These are phyloP conservation scores for Diplodia mutila DNA, from an alignment of 2,329 filamentous ascomycete species.

Conservation along the genomic window DNA sequence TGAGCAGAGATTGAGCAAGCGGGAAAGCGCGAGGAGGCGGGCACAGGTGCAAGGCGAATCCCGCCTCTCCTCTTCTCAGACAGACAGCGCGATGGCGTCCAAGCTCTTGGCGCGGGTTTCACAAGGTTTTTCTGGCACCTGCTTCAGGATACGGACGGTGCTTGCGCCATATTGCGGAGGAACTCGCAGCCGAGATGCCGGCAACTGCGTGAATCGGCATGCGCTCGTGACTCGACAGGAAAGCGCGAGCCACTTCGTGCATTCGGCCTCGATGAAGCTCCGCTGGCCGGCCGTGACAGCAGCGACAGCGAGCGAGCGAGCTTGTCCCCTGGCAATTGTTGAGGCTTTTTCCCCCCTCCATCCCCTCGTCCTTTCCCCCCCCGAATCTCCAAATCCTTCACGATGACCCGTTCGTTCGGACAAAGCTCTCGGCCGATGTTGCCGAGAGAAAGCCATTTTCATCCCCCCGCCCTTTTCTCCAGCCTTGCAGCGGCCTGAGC, in stretches of 20 bases:
- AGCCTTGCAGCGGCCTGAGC: conserved; percentile 14
- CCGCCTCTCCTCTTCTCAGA: not conserved
- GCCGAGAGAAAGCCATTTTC: conserved; percentile 13
- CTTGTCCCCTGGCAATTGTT: not conserved
- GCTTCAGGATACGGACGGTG: conserved; percentile 9
- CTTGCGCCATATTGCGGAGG: not conserved
- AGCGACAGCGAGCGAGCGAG: not conserved
- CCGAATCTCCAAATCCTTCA: not conserved
- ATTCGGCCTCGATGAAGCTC: not conserved
- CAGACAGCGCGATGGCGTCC: conserved; percentile 12
- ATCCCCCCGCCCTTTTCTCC: not conserved
- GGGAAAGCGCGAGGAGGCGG: not conserved
- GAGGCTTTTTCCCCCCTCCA: conserved; percentile 7
- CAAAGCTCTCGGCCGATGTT: conserved; percentile 19
- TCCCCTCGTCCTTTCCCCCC: not conserved
- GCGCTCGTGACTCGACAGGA: not conserved
- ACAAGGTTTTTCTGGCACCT: conserved; percentile 3
- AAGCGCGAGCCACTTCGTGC: not conserved
- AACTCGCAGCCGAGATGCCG: conserved; percentile 1
- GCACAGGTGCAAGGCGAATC: not conserved
- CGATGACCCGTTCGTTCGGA: not conserved
- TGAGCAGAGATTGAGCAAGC: not conserved
- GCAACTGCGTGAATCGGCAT: not conserved
- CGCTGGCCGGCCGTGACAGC: not conserved
- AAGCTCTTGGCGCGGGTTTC: conserved; percentile 12